These are phyloP conservation scores for Colletotrichum sp. DNA, from an alignment of 2,329 filamentous ascomycete genomes.

Conservation along the genomic window DNA sequence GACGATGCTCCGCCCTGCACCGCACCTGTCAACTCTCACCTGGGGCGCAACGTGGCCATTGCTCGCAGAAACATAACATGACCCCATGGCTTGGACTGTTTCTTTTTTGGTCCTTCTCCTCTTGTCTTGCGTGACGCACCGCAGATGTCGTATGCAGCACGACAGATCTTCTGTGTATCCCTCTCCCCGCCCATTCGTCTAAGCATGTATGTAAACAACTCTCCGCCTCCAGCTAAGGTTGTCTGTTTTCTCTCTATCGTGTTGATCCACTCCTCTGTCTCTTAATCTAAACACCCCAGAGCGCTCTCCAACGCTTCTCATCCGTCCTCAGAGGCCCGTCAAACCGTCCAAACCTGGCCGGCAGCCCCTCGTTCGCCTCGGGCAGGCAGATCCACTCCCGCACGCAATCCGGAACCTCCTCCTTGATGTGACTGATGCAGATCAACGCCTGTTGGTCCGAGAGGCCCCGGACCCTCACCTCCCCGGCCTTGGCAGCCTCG, in stretches of 20 bases:
- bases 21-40: background rate
- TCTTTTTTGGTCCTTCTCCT: background rate
- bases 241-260: background rate
- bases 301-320: constrained; percentile 64
- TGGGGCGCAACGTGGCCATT: background rate
- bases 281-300: constrained; percentile 57
- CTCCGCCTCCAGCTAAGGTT: background rate
- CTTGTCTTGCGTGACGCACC: background rate
- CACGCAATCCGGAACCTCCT: constrained; percentile 87
- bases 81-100: background rate
- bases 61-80: background rate
- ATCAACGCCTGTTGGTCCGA: constrained; percentile 78
- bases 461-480: constrained; percentile 65
- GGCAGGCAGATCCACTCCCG: constrained; percentile 88
- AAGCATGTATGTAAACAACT: background rate
- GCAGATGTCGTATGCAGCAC: background rate
- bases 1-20: background rate
- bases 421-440: constrained; percentile 89
- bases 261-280: background rate
- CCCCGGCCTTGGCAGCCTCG: constrained; percentile 45
- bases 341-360: constrained; percentile 69
- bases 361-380: constrained; percentile 67
- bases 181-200: background rate
- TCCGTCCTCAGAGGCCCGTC: constrained; percentile 65
- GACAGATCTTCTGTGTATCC: background rate